Conservation (phyloP, 345 rosid species). For the Rhodomyrtus tomentosa region DNA sequence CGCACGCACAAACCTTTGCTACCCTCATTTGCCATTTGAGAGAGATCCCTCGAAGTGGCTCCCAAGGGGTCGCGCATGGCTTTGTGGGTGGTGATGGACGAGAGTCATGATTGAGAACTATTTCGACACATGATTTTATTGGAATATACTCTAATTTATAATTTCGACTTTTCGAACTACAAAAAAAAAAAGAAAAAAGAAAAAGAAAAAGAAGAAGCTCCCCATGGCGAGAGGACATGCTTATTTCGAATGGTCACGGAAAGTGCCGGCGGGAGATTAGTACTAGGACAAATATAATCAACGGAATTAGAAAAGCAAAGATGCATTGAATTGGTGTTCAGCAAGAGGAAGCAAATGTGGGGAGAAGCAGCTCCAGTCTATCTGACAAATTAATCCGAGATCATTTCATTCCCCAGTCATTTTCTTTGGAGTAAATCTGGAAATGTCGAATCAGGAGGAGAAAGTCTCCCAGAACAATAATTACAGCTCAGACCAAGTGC, state of each 20-base stretch:
- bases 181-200: too few species aligned
- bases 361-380: not conserved
- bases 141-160: not conserved
- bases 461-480: not conserved
- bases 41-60: not conserved
- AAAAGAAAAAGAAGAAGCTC: too few species aligned
- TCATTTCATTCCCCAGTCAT: not conserved
- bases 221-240: not conserved
- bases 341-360: not conserved
- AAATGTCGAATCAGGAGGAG: not conserved
- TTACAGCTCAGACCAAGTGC: too few species aligned
- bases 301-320: not conserved
- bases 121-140: rapidly evolving
- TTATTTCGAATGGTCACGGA: not conserved
- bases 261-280: not conserved
- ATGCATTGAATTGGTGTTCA: not conserved
- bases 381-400: not conserved
- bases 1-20: not conserved
- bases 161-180: not conserved
- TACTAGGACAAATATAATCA: not conserved
- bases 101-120: not conserved
- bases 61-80: not conserved
- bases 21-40: not conserved
- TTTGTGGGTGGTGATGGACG: rapidly evolving
- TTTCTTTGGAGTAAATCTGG: not conserved